These are phyloP conservation scores for Diaporthe eres DNA, from an alignment of 2,329 filamentous ascomycete species.

Conservation along the genomic window DNA sequence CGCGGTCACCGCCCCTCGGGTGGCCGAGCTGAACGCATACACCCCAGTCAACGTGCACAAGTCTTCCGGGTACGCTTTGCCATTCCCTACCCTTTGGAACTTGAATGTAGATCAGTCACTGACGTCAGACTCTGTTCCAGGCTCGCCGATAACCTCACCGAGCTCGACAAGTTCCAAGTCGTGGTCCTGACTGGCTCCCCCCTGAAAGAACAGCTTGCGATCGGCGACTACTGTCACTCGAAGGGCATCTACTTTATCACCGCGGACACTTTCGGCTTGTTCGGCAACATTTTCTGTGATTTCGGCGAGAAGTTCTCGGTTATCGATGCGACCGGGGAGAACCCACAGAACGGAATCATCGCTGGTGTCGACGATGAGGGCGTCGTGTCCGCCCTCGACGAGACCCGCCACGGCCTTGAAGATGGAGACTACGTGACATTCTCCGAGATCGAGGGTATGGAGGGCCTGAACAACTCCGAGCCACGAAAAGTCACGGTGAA, in stretches of 20 bases:
- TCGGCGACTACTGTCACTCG: conserved; percentile 93
- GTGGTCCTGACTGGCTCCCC: conserved; percentile 91
- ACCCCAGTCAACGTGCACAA: conserved; percentile 88
- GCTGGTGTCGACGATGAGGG: conserved; percentile 92
- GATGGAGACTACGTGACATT: conserved; percentile 98
- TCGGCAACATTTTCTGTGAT: conserved; percentile 96
- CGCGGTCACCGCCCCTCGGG: conserved; percentile 85
- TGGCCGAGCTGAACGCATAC: conserved; percentile 96
- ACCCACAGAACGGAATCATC: conserved; percentile 87
- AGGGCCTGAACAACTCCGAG: conserved; percentile 83
- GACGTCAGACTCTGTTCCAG: conserved; percentile 57
- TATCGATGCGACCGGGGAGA: conserved; percentile 91
- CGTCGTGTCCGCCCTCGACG: conserved; percentile 91
- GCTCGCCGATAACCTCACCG: conserved; percentile 81
- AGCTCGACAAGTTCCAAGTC: conserved; percentile 92
- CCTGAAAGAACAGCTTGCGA: conserved; percentile 82
- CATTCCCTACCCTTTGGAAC: neutral
- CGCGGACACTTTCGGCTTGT: conserved; percentile 92
- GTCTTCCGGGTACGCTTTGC: conserved; percentile 62
- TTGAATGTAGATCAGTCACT: conserved; percentile 24
- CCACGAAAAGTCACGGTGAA: conserved; percentile 94
- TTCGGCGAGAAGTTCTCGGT: conserved; percentile 96
- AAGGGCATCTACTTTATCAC: conserved; percentile 94
- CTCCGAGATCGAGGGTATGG: conserved; percentile 93
- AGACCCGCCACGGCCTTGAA: conserved; percentile 93